Evolutionary conservation across 2,329 filamentous ascomycete genomes (phyloP).

Genomic region (Fusarium cyanostomum): DNA sequence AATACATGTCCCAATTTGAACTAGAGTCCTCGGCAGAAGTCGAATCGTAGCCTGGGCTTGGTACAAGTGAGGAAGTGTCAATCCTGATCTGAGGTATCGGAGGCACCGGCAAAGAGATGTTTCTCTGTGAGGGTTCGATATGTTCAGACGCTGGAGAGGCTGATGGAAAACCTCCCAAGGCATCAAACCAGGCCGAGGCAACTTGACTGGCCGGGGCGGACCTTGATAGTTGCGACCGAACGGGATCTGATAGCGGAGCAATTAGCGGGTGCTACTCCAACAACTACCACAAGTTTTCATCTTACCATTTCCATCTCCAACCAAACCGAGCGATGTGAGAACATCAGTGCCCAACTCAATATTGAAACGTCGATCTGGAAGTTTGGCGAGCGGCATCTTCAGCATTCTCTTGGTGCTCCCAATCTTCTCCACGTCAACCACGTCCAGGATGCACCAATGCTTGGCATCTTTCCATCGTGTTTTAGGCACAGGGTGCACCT

Average conservation of each 20-base stretch:
- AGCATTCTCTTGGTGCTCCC: conserved; percentile 14
- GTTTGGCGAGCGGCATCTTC: conserved; percentile 20
- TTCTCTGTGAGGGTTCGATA: neutral
- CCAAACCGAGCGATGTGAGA: conserved; percentile 21
- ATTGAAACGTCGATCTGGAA: conserved; percentile 12
- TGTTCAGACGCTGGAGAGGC: conserved; percentile 11
- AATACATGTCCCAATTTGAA: conserved; percentile 25
- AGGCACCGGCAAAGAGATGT: conserved; percentile 11
- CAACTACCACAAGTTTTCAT: neutral
- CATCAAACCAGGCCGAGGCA: neutral
- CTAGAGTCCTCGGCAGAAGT: conserved; percentile 29
- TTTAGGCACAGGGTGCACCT: conserved; percentile 16
- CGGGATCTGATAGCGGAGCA: neutral
- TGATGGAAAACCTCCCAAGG: neutral
- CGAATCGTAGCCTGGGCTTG: conserved; percentile 14
- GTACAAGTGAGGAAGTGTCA: conserved; percentile 2
- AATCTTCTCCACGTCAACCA: conserved; percentile 33
- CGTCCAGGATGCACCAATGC: conserved; percentile 22
- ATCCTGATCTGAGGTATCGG: conserved; percentile 23
- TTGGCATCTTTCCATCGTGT: conserved; percentile 15
- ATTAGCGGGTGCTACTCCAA: neutral
- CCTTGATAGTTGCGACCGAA: conserved; percentile 4
- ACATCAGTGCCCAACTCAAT: conserved; percentile 25
- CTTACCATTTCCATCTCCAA: conserved; percentile 20
- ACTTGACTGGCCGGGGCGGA: conserved; percentile 26